Base-by-base conservation (phyloP, 306 rosid species). In the Nissolia schottii region DNA sequence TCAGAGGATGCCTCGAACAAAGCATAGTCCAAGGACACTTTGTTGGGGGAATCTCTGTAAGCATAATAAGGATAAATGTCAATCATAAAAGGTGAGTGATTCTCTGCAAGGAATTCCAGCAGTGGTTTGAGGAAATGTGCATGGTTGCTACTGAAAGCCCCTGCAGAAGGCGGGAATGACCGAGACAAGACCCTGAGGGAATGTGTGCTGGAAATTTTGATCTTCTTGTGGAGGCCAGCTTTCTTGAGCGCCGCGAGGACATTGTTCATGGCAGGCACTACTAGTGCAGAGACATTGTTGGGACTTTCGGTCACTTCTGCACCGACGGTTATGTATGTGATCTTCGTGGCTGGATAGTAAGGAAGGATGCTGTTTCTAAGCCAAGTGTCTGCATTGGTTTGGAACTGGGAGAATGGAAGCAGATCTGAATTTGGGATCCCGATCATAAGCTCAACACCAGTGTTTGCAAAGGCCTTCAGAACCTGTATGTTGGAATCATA, bases 31-130 rank as follows among this genome's bases (percentile, higher is more conserved):
- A 95, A 63, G 24, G 97, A 62, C 41, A 91, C 90, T 72, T 91
- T 91, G 64, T 24, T 84, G 0, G 88, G 85, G 25, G 99, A 89
- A 73, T 89, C 97, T 55, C 97, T 76, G 80, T 84, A 95, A 54
- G 99, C 99, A 80, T 95, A 95, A 80, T 91, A 95, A 40, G 99
- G 99, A 83, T 94, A 94, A 55, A 91, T 88, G 83, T 94, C 93
- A 62, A 94, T 90, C 99, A 94, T 91, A 80, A 94, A 94, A 34
- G 99, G 99, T 7, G 96, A 91, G 53, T 85, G 88, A 34, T 94
- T 94, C 76, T 94, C 97, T 0, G 96, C 99, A 22, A 94, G 91
- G 80, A 91, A 94, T 85, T 94, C 99, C 61, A 94, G 80, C 90
- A 94, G 19, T 24, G 99, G 99, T 76, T 89, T 94, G 74, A 94